Evolutionary conservation across 805 yeast genomes (phyloP), one percentile per base, ranked within the genome.

Genomic region (Candida gorgasii): DNA sequence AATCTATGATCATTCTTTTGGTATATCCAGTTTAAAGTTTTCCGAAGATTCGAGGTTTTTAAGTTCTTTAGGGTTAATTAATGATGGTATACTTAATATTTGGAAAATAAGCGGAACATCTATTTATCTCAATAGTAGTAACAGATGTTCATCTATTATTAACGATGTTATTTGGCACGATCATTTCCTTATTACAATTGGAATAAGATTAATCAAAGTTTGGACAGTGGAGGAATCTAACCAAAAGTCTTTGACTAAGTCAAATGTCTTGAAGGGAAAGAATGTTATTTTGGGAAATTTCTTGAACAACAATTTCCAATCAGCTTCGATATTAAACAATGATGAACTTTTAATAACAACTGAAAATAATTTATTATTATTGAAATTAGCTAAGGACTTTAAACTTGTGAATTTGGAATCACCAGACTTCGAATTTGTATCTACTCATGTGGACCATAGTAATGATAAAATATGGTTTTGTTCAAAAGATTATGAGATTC

Each of bases 21-120:
- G 90, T 0, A 69, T 85, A 13, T 67, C 74, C 27, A 63, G 68
- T 6, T 51, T 85, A 13, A 60, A 65, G 15, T 85, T 85, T 54
- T 77, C 86, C 0, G 79, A 80, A 0, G 78, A 80, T 46, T 81
- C 84, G 39, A 65, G 60, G 30, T 67, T 57, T 42, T 59, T 85
- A 24, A 76, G 84, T 24, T 80, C 88, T 8, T 59, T 84, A 36
- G 92, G 92, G 0, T 63, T 77, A n/a, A 65, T 80, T 3, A 82
- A 80, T 50, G 93, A 85, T 56, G 89, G 90, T 1, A 82, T 72
- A 44, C 53, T 85, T 9, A 76, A 79, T 49, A 59, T 86, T 7
- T 85, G 92, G 90, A 67, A 59, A 36, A 53, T 75, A 11, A 46
- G 49, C 4, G 30, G 52, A 4, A 29, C 41, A 0, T 23, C 53